phyloP scores from a whole-genome alignment of 2,329 filamentous ascomycete genomes.

The Colletotrichum sp. region DNA sequence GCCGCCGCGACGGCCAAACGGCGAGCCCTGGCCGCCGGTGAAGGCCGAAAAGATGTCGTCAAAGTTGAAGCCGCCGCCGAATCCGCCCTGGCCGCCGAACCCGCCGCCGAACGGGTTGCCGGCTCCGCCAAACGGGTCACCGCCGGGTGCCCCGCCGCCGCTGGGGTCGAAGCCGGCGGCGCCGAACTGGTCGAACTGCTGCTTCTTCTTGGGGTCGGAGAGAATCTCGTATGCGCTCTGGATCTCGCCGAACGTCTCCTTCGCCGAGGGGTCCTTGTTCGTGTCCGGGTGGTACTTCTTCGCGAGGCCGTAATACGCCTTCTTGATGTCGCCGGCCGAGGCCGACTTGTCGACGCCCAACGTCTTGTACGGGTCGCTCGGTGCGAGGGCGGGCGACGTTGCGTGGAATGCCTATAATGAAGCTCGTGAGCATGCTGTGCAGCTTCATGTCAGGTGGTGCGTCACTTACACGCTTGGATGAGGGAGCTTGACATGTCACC shows the following conservation, averaged over 20 bases:
- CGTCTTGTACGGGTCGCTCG: conserved; percentile 84
- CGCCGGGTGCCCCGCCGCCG: conserved; percentile 59
- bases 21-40: conserved; percentile 56
- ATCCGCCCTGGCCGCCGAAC: conserved; percentile 68
- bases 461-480: conserved; percentile 23
- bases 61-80: conserved; percentile 88
- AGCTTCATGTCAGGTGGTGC: not conserved
- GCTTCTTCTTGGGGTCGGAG: conserved; percentile 90
- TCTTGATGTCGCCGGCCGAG: conserved; percentile 90
- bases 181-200: conserved; percentile 91
- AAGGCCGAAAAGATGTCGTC: conserved; percentile 95
- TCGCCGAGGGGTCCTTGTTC: conserved; percentile 92
- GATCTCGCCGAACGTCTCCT: conserved; percentile 92
- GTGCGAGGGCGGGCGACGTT: conserved; percentile 53
- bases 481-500: conserved; percentile 30
- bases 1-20: conserved; percentile 60
- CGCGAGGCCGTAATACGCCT: conserved; percentile 95
- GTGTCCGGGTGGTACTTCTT: conserved; percentile 99
- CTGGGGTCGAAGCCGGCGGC: conserved; percentile 85
- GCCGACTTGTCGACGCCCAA: conserved; percentile 85
- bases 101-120: conserved; percentile 67
- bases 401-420: conserved; percentile 62
- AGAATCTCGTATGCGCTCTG: conserved; percentile 94
- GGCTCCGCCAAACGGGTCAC: conserved; percentile 66
- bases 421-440: not conserved